These are phyloP conservation scores for Xylaria sp. DNA, from an alignment of 2,329 filamentous ascomycete species.

Conservation along the genomic window DNA sequence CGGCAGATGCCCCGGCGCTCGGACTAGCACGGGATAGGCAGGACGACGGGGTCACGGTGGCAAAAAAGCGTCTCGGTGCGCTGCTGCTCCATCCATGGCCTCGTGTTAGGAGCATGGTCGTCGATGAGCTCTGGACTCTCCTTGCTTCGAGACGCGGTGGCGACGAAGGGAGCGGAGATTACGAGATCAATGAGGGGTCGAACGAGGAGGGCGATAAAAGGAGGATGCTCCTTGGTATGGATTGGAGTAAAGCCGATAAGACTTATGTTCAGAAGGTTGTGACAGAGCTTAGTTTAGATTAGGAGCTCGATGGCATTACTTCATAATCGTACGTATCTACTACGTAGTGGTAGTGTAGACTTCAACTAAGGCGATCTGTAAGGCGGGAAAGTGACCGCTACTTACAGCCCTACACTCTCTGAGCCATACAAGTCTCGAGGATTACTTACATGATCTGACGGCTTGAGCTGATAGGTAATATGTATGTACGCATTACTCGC, in stretches of 20 bases:
- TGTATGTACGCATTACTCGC: too few species aligned
- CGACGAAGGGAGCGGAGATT: background rate
- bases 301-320: slow-evolving; percentile 2
- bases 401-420: background rate
- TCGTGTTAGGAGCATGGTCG: slow-evolving; percentile 64
- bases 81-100: slow-evolving; percentile 86
- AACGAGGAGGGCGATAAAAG: slow-evolving; percentile 8
- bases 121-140: slow-evolving; percentile 65
- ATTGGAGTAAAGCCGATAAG: slow-evolving; percentile 64
- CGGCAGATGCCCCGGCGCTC: slow-evolving; percentile 1
- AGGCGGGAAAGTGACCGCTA: background rate
- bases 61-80: slow-evolving; percentile 70
- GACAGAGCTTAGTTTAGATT: slow-evolving; percentile 49
- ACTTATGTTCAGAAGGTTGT: slow-evolving; percentile 50
- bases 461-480: background rate
- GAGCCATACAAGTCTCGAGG: background rate
- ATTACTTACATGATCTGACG: background rate
- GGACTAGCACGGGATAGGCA: slow-evolving; percentile 43
- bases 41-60: slow-evolving; percentile 54
- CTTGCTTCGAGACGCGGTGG: slow-evolving; percentile 28
- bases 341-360: background rate
- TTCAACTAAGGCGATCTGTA: background rate
- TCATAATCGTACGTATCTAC: background rate
- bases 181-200: slow-evolving; percentile 32
- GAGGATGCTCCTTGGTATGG: slow-evolving; percentile 54